Percentiles rank a stretch among this genome's conserved stretches.
Conservation (phyloP, 495 filamentous ascomycete species). For the Hypoxylon lienhwacheense region DNA sequence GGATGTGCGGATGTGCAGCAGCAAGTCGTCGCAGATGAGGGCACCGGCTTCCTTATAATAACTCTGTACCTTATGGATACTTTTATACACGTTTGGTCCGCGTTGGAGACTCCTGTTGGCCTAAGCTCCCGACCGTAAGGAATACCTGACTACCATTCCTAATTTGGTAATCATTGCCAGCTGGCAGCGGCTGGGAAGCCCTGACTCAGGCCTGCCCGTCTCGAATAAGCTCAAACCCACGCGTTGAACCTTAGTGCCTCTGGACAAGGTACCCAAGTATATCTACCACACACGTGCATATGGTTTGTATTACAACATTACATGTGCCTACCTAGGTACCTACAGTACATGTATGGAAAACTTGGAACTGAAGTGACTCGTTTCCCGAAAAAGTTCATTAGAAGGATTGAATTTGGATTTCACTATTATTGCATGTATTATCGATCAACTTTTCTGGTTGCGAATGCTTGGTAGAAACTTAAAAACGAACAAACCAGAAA, state of each 20-base stretch:
- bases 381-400: not conserved
- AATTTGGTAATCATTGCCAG: constrained; percentile 16
- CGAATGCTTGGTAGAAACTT: constrained; percentile 12
- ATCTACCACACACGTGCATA: constrained; percentile 4
- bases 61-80: constrained; percentile 37
- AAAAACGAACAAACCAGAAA: no score
- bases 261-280: constrained; percentile 12
- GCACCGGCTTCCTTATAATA: constrained; percentile 39
- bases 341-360: no score
- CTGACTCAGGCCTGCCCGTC: constrained; percentile 25
- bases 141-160: constrained; percentile 21
- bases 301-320: constrained; percentile 23
- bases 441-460: not conserved
- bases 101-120: constrained; percentile 29
- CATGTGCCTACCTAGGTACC: no score
- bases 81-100: constrained; percentile 38
- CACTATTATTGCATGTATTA: constrained; percentile 6
- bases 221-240: constrained; percentile 32
- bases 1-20: constrained; percentile 35
- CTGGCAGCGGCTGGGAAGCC: constrained; percentile 14
- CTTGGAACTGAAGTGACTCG: no score
- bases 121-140: constrained; percentile 28
- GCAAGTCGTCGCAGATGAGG: constrained; percentile 35
- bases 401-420: not conserved
- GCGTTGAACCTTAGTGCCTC: constrained; percentile 20